Conservation (phyloP, 2,329 filamentous ascomycete species). For the Sporothrix phasma region DNA sequence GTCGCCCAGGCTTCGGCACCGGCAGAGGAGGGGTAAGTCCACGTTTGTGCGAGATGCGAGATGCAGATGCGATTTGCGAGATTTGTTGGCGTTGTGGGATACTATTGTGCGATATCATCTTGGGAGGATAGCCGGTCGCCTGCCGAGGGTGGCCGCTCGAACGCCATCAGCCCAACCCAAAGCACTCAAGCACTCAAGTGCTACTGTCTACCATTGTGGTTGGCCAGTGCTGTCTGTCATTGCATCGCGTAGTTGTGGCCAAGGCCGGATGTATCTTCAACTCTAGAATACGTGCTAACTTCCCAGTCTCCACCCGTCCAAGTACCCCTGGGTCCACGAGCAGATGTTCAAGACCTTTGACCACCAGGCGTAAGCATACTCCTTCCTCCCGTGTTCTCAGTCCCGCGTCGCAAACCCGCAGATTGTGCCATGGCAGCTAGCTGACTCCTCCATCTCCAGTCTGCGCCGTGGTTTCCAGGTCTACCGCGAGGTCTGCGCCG, state of each 20-base stretch:
- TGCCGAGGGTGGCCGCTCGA: not conserved
- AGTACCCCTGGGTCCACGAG: slow-evolving; percentile 92
- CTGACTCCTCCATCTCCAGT: slow-evolving; percentile 35
- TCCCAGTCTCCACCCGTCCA: slow-evolving; percentile 82
- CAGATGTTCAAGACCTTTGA: slow-evolving; percentile 94
- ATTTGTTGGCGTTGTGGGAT: no score
- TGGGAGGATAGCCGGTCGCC: not conserved
- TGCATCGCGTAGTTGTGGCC: not conserved
- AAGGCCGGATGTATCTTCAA: not conserved
- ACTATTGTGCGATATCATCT: not conserved
- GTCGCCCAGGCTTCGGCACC: slow-evolving; percentile 82
- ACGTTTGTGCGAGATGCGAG: not conserved
- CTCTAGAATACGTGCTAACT: not conserved
- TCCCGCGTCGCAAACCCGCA: no score
- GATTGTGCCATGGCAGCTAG: not conserved
- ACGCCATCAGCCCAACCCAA: not conserved
- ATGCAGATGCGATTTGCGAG: not conserved
- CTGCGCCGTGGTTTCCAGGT: slow-evolving; percentile 99
- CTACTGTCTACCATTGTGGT: not conserved
- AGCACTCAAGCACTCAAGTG: no score
- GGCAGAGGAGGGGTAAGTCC: slow-evolving; percentile 92
- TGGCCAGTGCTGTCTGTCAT: no score
- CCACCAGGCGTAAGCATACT: slow-evolving; percentile 87
- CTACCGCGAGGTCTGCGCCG: slow-evolving; percentile 95
- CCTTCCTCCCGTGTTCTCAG: slow-evolving; percentile 38